Conservation (phyloP, 163 green algal genomes). For the Chloroidium sp. region DNA sequence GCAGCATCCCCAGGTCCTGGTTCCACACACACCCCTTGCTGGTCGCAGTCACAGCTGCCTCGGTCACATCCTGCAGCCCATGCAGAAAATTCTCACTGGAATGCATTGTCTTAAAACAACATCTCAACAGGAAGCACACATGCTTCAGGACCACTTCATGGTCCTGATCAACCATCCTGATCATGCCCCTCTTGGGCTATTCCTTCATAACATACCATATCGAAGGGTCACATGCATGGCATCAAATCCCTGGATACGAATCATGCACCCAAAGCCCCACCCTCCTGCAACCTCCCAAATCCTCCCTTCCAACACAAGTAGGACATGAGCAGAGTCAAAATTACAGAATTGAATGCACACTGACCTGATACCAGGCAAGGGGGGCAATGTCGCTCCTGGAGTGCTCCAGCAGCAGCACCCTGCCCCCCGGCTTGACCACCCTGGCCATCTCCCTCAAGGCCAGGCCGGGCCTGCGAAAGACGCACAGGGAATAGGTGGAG, state of each 20-base stretch:
- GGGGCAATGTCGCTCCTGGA: constrained; percentile 40
- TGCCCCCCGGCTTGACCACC: constrained; percentile 48
- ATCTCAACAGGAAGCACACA: background rate
- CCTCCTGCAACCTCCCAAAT: background rate
- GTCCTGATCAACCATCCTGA: background rate
- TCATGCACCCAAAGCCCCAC: no score
- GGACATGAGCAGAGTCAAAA: background rate
- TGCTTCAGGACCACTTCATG: background rate
- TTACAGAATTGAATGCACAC: background rate
- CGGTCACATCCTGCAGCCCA: constrained; percentile 48
- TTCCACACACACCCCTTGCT: constrained; percentile 79
- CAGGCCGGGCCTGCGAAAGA: constrained; percentile 48
- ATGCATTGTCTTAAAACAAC: background rate
- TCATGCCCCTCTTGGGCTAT: background rate
- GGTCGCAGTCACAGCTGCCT: constrained; percentile 39
- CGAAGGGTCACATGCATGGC: background rate
- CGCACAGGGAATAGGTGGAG: constrained; percentile 80
- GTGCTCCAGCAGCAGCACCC: constrained; percentile 74
- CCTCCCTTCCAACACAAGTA: background rate
- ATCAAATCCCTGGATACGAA: no score
- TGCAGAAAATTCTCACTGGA: background rate
- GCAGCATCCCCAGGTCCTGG: constrained; percentile 29
- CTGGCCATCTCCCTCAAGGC: constrained; percentile 57
- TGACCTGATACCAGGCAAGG: constrained; percentile 64
- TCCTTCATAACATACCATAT: background rate